phyloP scores from a whole-genome alignment of 1,139 yeast genomes.

The Debaryomyces nepalensis region DNA sequence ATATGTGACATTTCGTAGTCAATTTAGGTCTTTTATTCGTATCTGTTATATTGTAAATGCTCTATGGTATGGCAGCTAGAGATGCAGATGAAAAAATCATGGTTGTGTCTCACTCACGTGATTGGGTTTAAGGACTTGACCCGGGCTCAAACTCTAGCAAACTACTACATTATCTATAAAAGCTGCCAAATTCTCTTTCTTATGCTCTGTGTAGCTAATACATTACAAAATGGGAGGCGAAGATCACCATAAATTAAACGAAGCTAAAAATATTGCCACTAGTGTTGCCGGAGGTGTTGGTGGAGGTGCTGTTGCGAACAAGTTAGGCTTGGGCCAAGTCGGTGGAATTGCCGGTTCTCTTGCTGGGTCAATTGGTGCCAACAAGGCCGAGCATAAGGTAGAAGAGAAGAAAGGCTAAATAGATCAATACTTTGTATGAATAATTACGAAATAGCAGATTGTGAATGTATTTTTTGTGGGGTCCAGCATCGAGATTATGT shows the following conservation, averaged over 20 bases:
- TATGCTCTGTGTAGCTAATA: not conserved
- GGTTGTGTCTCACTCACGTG: conserved; percentile 1
- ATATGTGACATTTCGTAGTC: conserved; percentile 14
- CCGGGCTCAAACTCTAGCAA: conserved; percentile 10
- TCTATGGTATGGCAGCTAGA: no score
- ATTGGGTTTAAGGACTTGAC: not conserved
- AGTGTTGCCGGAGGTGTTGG: conserved; percentile 28
- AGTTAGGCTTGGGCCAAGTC: conserved; percentile 31
- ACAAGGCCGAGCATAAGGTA: conserved; percentile 35
- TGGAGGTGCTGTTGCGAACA: conserved; percentile 25
- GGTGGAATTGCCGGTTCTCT: conserved; percentile 43
- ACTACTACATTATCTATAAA: conserved; percentile 5
- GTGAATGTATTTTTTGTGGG: no score
- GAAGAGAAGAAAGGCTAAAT: conserved; percentile 22
- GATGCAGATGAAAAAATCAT: no score
- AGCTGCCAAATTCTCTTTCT: not conserved
- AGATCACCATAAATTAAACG: conserved; percentile 18
- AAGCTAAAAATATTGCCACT: conserved; percentile 25
- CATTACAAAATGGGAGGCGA: conserved; percentile 17
- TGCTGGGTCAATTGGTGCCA: conserved; percentile 41
- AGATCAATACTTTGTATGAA: no score
- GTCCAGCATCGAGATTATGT: no score
- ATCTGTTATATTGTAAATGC: no score
- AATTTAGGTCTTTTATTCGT: no score
- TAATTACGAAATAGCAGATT: no score